phyloP scores from a whole-genome alignment of 23 red algal species.

The Agarophyton chilense region DNA sequence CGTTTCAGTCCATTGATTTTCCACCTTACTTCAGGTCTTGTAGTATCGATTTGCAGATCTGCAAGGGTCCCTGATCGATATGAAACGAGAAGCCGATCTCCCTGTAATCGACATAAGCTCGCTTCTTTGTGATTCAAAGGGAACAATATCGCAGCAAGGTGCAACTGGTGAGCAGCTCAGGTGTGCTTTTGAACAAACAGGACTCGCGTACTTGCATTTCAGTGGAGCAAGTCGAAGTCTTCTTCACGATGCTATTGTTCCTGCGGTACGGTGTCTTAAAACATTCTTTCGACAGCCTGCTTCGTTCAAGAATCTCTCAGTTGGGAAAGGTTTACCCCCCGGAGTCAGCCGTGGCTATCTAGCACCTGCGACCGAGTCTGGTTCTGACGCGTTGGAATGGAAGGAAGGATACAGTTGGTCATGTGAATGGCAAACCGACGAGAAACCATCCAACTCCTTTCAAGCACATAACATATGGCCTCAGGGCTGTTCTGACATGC shows the following conservation, averaged over 20 bases:
- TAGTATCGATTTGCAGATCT: no score
- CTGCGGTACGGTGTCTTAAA: constrained; percentile 4
- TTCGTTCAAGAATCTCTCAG: background rate
- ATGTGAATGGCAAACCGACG: constrained; percentile 8
- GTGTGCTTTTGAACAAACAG: constrained; percentile 11
- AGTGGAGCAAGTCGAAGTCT: background rate
- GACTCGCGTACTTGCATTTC: constrained; percentile 47
- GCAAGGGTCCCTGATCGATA: no score
- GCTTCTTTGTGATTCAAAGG: background rate
- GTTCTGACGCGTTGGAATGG: constrained; percentile 26
- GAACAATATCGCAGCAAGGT: background rate
- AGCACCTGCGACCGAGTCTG: constrained; percentile 32
- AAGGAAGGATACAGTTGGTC: constrained; percentile 65
- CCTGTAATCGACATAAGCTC: background rate
- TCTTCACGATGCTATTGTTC: background rate
- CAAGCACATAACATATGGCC: constrained; percentile 52
- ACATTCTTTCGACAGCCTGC: constrained; percentile 37
- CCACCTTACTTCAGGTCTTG: no score
- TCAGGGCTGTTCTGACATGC: background rate
- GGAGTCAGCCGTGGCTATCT: constrained; percentile 63
- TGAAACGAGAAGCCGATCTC: background rate
- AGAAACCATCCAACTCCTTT: constrained; percentile 26
- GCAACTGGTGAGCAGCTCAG: constrained; percentile 7
- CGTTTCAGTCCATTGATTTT: no score
- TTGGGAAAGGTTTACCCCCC: background rate